Evolutionary conservation across 192 early-diverging fungal genomes (phyloP).

Genomic region (Backusella liffmaniae): DNA sequence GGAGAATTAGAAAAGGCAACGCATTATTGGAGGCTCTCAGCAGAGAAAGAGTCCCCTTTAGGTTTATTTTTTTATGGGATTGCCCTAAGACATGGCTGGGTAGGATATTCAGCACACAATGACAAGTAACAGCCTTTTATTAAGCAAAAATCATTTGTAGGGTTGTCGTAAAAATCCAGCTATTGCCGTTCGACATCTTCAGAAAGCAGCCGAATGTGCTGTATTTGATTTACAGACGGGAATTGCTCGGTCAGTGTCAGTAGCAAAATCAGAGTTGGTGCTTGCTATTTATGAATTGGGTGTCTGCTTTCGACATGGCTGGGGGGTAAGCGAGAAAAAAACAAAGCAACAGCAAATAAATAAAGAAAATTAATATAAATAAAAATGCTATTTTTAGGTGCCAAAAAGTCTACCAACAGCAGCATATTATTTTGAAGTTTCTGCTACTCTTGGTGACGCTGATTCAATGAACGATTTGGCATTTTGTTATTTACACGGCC

Average conservation of each 20-base stretch:
- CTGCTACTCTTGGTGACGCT: slow-evolving; percentile 75
- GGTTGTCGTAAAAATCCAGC: slow-evolving; percentile 67
- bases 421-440: slow-evolving; percentile 79
- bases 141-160: slow-evolving; percentile 4
- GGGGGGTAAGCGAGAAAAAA: slow-evolving; percentile 52
- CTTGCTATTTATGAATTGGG: slow-evolving; percentile 81
- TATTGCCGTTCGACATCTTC: slow-evolving; percentile 66
- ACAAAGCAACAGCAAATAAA: too few species aligned
- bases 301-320: slow-evolving; percentile 76
- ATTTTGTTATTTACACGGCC: slow-evolving; percentile 68
- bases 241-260: slow-evolving; percentile 46
- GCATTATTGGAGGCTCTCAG: slow-evolving; percentile 66
- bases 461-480: slow-evolving; percentile 79
- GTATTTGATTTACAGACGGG: slow-evolving; percentile 57
- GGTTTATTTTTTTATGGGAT: slow-evolving; percentile 75
- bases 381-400: slow-evolving; percentile 11
- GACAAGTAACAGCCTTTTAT: neutral
- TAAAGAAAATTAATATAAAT: neutral
- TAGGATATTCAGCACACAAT: neutral
- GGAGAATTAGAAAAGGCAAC: slow-evolving; percentile 73
- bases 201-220: slow-evolving; percentile 67
- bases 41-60: slow-evolving; percentile 59
- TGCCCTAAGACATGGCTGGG: slow-evolving; percentile 77
- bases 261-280: slow-evolving; percentile 62
- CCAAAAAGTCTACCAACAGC: slow-evolving; percentile 70